A percentile compares a stretch with the other conserved stretches of the same genome.
Evolutionary conservation across 257 asterid species (phyloP).

Genomic region (Solanum neorickii): DNA sequence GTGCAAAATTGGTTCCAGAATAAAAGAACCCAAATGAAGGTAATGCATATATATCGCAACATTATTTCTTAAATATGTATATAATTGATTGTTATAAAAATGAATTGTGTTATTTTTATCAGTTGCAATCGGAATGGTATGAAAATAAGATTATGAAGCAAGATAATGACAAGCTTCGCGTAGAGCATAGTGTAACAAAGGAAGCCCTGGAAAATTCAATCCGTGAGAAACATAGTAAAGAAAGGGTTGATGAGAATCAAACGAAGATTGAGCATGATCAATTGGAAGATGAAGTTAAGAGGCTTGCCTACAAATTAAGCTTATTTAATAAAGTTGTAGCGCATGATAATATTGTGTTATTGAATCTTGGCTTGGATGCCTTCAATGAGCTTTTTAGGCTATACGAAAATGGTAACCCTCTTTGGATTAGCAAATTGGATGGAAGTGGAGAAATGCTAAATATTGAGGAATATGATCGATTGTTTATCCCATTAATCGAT

Average conservation of each 20-base stretch:
- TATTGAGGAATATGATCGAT: constrained; percentile 46
- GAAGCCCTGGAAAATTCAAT: constrained; percentile 53
- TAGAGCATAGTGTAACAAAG: constrained; percentile 47
- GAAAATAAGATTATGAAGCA: constrained; percentile 50
- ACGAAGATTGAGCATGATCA: constrained; percentile 56
- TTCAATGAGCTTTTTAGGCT: background rate
- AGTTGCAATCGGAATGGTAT: constrained; percentile 63
- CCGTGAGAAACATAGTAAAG: constrained; percentile 41
- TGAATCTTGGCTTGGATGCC: background rate
- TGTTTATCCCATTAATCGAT: constrained; percentile 46
- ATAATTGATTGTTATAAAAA: background rate
- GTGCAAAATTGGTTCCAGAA: background rate
- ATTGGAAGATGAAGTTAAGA: constrained; percentile 48
- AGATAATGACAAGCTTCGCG: constrained; percentile 61
- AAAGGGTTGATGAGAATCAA: constrained; percentile 49
- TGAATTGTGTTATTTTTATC: background rate
- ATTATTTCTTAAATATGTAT: background rate
- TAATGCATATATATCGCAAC: background rate
- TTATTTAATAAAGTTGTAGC: background rate
- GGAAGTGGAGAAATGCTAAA: constrained; percentile 27
- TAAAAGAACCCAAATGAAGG: background rate
- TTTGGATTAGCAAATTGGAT: background rate
- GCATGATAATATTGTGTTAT: background rate
- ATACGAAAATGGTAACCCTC: background rate
- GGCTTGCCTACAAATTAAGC: constrained; percentile 24